Base-by-base conservation (phyloP, 352 stramenopile genomes). In the Pythium coloratum region DNA sequence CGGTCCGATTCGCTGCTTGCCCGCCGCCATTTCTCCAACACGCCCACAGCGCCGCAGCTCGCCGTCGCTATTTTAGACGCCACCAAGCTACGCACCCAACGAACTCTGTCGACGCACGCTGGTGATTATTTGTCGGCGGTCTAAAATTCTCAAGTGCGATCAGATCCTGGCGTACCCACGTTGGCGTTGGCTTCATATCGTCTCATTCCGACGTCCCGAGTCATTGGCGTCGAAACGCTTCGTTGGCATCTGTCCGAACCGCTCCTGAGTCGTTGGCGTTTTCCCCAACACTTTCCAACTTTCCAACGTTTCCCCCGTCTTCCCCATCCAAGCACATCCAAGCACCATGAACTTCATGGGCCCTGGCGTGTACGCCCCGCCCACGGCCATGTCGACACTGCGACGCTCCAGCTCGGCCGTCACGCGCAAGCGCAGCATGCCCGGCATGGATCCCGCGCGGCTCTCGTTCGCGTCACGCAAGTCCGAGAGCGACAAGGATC, bases 401-500 rank as follows among this genome's bases (percentile, higher is more conserved):
- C 57, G 51, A 1, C 64, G 64, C 50, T 24, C 57, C 6, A 57
- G 36, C 51, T 66, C 64, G 13, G n/a, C 50, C 16, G n/a, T 10
- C 26, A 62, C 59, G 12, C 66, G 60, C 59, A 72, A 72, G 60
- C 66, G 66, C 42, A 65, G 59, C 20, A 42, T 72, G 44, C 28
- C 51, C 13, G 30, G 28, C 18, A 30, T 33, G 42, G 55, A 61
- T 28, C 10, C 46, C 4, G 47, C 60, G 55, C 60, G 60, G 33
- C 59, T 64, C 30, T 68, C 59, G 55, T 72, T 64, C 47, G 38
- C 59, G 34, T 42, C 55, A 30, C 67, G 67, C 55, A 69, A 66
- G 67, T 73, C 67, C 10, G 67, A 73, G 26, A 76, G 60, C 46
- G 69, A 76, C 46, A 72, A 70, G 42, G 70, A 84, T 7, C 13